Evolutionary conservation across 768 basidiomycete species (phyloP).

Genomic region (Chalciporus chontae): DNA sequence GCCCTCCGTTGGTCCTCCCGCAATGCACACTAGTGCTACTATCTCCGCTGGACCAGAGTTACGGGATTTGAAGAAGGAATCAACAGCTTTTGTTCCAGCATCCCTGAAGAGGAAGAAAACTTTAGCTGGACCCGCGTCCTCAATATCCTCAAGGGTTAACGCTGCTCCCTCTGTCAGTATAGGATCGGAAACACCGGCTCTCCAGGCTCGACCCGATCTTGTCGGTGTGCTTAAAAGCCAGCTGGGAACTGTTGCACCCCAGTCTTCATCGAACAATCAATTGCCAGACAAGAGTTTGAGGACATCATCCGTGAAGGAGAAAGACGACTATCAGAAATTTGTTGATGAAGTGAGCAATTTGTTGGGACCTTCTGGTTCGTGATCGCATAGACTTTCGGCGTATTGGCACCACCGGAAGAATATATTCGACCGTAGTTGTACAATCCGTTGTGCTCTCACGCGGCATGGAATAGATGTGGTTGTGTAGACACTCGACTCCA

Average conservation of each 20-base stretch:
- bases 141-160: constrained; percentile 49
- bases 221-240: constrained; percentile 58
- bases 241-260: constrained; percentile 43
- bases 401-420: background rate
- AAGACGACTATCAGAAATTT: constrained; percentile 75
- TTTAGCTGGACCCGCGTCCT: constrained; percentile 29
- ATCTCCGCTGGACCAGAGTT: constrained; percentile 84
- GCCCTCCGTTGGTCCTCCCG: constrained; percentile 26
- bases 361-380: constrained; percentile 32
- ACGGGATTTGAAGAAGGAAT: constrained; percentile 93
- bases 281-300: constrained; percentile 17
- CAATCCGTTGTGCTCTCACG: background rate
- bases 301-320: constrained; percentile 37
- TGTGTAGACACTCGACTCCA: background rate
- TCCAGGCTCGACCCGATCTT: constrained; percentile 59
- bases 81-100: constrained; percentile 85
- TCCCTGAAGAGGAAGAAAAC: constrained; percentile 74
- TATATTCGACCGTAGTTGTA: too few species aligned
- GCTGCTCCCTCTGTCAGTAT: constrained; percentile 57
- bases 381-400: background rate
- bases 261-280: constrained; percentile 11
- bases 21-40: constrained; percentile 51
- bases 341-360: constrained; percentile 74
- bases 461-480: background rate
- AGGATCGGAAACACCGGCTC: constrained; percentile 21